Evolutionary conservation across 352 stramenopile species (phyloP).

Genomic region (Heterotrichella gracilis): DNA sequence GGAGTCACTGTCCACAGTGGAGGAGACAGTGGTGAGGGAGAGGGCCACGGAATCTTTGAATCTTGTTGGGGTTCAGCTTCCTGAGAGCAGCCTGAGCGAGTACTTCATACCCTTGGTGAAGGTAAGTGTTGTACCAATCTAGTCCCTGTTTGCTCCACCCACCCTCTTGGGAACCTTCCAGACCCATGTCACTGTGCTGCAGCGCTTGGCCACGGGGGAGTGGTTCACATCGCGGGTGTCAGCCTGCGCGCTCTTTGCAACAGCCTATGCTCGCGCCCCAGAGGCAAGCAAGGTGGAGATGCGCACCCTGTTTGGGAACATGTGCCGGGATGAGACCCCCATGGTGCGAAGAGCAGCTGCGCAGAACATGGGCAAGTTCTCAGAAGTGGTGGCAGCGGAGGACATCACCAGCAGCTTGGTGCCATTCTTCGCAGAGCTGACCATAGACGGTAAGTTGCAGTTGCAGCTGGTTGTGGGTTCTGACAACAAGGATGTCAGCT

Average conservation of each 20-base stretch:
- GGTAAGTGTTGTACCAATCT: too few species aligned
- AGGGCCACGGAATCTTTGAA: slow-evolving; percentile 45
- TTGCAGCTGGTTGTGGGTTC: too few species aligned
- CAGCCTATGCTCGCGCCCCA: slow-evolving; percentile 21
- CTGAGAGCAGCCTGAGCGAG: too few species aligned
- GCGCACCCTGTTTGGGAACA: slow-evolving; percentile 48
- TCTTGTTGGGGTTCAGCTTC: slow-evolving; percentile 44
- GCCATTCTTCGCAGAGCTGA: slow-evolving; percentile 38
- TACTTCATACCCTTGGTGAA: too few species aligned
- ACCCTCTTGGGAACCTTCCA: too few species aligned
- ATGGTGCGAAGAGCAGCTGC: slow-evolving; percentile 69
- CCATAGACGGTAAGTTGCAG: too few species aligned
- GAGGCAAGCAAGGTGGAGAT: slow-evolving; percentile 27
- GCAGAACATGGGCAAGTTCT: slow-evolving; percentile 45
- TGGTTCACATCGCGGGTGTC: slow-evolving; percentile 57
- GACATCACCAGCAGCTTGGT: slow-evolving; percentile 29
- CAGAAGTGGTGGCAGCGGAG: slow-evolving; percentile 23
- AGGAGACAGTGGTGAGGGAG: slow-evolving; percentile 66
- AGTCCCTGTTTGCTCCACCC: too few species aligned
- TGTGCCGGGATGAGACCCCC: slow-evolving; percentile 75
- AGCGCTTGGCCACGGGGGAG: slow-evolving; percentile 58
- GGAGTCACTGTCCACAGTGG: slow-evolving; percentile 53
- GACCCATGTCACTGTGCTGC: slow-evolving; percentile 59
- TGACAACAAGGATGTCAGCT: too few species aligned
- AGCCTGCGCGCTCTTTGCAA: slow-evolving; percentile 29